Conservation (phyloP, 1,284 basidiomycete species). For the Termitomyces sp. region DNA sequence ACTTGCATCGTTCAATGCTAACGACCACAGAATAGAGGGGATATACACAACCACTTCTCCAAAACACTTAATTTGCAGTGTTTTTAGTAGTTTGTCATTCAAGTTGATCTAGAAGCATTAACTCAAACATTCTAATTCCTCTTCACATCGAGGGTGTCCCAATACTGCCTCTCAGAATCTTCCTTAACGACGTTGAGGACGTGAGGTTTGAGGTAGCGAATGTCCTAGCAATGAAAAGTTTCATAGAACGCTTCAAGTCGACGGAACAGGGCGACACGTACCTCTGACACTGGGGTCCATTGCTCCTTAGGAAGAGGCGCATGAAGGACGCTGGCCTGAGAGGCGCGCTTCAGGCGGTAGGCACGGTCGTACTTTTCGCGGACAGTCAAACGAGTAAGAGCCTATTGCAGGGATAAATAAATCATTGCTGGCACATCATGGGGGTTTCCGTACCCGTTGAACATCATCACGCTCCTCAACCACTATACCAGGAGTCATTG, state of each 20-base stretch:
- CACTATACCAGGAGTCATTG: conserved; percentile 41
- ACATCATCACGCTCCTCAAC: conserved; percentile 84
- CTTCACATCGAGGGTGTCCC: conserved; percentile 74
- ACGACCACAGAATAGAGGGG: not conserved
- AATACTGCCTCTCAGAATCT: conserved; percentile 74
- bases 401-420: conserved; percentile 41
- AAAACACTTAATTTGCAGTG: not conserved
- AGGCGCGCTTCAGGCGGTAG: conserved; percentile 85
- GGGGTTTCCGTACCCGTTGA: conserved; percentile 60
- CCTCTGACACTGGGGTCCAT: conserved; percentile 80
- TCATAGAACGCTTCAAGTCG: not conserved
- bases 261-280: conserved; percentile 30
- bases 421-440: not conserved
- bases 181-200: conserved; percentile 76
- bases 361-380: conserved; percentile 87
- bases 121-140: conserved; percentile 46
- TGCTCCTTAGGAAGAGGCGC: conserved; percentile 80
- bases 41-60: not conserved
- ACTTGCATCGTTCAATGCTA: not conserved
- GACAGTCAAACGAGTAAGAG: conserved; percentile 76
- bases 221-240: conserved; percentile 57
- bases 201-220: conserved; percentile 84
- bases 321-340: conserved; percentile 80
- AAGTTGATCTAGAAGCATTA: conserved; percentile 1
- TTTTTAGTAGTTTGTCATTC: conserved; percentile 7